phyloP scores from a whole-genome alignment of 371 early-diverging fungal species.

The Mortierella sp. region DNA sequence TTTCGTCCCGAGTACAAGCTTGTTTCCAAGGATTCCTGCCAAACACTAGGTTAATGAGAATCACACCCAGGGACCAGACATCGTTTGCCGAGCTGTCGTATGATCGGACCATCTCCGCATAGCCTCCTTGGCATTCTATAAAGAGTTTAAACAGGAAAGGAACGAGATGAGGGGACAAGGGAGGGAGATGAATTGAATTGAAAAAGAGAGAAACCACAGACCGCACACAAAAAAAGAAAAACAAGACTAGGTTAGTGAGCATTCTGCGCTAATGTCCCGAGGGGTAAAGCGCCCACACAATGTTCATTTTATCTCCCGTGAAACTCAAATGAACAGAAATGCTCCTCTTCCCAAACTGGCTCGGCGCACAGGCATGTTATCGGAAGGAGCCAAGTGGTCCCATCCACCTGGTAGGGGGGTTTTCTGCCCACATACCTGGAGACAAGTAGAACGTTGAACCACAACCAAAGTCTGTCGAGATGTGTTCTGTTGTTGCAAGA shows the following conservation, averaged over 20 bases:
- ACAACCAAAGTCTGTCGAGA: slow-evolving; percentile 87
- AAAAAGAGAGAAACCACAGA: background rate
- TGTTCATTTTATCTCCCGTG: too few relatives aligned
- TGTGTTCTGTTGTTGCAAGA: slow-evolving; percentile 80
- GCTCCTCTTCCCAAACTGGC: too few relatives aligned
- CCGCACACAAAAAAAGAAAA: too few relatives aligned
- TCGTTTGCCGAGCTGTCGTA: slow-evolving; percentile 84
- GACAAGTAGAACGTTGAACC: slow-evolving; percentile 95
- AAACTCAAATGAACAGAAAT: too few relatives aligned
- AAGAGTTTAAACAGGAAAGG: too few relatives aligned
- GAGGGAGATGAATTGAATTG: background rate
- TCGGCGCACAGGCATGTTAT: too few relatives aligned
- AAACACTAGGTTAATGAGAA: slow-evolving; percentile 80
- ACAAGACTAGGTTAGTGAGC: too few relatives aligned
- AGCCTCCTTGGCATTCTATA: slow-evolving; percentile 85
- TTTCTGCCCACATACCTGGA: too few relatives aligned
- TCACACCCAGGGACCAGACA: slow-evolving; percentile 87
- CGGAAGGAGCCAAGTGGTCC: too few relatives aligned
- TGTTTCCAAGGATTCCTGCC: slow-evolving; percentile 87
- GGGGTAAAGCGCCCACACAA: too few relatives aligned
- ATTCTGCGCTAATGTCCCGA: too few relatives aligned
- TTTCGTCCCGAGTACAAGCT: slow-evolving; percentile 75
- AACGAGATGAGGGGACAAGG: slow-evolving; percentile 9
- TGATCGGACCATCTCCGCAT: slow-evolving; percentile 58
- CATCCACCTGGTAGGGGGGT: too few relatives aligned